Percentiles rank a stretch among this genome's conserved stretches.
Evolutionary conservation across 2,329 filamentous ascomycete species (phyloP).

Genomic region (Emmonsia crescens): DNA sequence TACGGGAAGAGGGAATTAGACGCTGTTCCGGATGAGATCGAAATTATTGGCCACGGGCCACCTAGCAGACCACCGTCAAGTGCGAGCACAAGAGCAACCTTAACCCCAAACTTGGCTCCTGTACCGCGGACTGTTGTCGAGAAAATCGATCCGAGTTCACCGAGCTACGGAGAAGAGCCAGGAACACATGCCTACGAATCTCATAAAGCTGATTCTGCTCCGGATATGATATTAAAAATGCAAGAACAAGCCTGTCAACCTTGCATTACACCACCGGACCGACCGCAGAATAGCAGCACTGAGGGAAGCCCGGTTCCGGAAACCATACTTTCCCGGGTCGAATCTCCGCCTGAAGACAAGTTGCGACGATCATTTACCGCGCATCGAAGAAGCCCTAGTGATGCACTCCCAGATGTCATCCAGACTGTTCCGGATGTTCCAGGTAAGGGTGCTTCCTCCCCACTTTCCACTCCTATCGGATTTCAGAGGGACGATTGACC

Average conservation of each 20-base stretch:
- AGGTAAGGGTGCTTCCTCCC: conserved; percentile 42
- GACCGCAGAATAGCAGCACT: background rate
- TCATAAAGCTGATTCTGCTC: conserved; percentile 48
- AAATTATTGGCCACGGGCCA: conserved; percentile 42
- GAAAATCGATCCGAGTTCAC: conserved; percentile 46
- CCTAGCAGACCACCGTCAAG: conserved; percentile 32
- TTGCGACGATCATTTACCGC: conserved; percentile 16
- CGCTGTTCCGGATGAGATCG: conserved; percentile 53
- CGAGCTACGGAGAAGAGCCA: conserved; percentile 51
- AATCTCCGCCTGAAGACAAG: conserved; percentile 28
- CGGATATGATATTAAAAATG: conserved; percentile 45
- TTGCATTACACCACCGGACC: background rate
- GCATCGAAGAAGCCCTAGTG: conserved; percentile 30
- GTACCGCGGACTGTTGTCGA: conserved; percentile 52
- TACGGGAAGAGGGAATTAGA: conserved; percentile 49
- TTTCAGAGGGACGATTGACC: conserved; percentile 48
- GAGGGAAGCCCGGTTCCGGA: conserved; percentile 26
- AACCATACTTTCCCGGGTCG: conserved; percentile 35
- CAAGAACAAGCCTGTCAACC: conserved; percentile 12
- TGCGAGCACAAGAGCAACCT: conserved; percentile 35
- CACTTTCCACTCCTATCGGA: conserved; percentile 20
- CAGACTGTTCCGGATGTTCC: conserved; percentile 36
- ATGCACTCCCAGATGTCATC: conserved; percentile 34
- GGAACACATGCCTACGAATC: conserved; percentile 48
- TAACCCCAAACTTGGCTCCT: conserved; percentile 41